Base-by-base conservation (phyloP, 306 rosid species). In the Medicago lupulina region DNA sequence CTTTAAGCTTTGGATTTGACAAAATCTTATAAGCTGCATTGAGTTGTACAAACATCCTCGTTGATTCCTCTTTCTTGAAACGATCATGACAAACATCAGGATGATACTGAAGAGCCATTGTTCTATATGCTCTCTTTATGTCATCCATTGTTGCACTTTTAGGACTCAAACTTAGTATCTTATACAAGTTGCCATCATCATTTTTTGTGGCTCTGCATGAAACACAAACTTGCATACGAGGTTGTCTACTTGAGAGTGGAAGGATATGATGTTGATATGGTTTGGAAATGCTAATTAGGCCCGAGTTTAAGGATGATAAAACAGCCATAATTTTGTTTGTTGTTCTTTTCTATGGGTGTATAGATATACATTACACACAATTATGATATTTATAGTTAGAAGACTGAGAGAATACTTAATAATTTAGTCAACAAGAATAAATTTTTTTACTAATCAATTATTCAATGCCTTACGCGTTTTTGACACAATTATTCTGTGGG, bases 81-180 rank as follows among this genome's bases (percentile, higher is more conserved):
- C 67, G 1, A 15, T 61, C 40, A 8, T 31, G 67, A 41, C 90
- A 90, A 21, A 85, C 76, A 14, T 91, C 92, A 0, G 97, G 97
- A 34, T 91, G 97, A 51, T 87, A 86, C 14, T 21, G 76, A 34
- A 83, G 88, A 0, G 92, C 97, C 92, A 83, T 83, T 28, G 67
- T 75, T 74, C 91, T 80, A 4, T 91, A 89, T 0, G 94, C 94
- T 65, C 59, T 86, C 80, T 87, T 91, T 40, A 89, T 86, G 28
- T 91, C 97, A 16, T 81, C 84, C 31, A 13, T 28, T 51, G 85
- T 89, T 23, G 88, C 87, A 3, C 39, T 78, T 2, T 65, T 36
- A 0, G 85, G 71, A 58, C 83, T 89, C 83, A 91, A 43, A 8
- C 76, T 70, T 4, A 91, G 82, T 3, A 87, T 3, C 67, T 83